These are phyloP conservation scores for Limonium bicolor DNA, from an alignment of 148 eudicot genomes.

Conservation along the genomic window DNA sequence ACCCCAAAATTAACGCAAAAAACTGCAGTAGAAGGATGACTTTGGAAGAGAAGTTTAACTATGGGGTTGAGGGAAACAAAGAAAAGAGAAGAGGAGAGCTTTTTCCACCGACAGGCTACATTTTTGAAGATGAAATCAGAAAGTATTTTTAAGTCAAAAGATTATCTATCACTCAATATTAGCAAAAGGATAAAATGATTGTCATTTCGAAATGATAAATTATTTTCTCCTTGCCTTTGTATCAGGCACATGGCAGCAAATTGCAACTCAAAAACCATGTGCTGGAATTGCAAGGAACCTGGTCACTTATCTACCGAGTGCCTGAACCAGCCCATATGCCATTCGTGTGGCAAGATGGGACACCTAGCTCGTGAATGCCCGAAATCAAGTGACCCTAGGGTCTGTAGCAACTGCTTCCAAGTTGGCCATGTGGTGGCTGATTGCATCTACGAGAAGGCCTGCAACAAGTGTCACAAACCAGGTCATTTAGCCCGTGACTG, in stretches of 20 bases:
- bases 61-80: too few relatives aligned
- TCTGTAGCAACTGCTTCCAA: slow-evolving; percentile 29
- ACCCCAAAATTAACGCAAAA: too few relatives aligned
- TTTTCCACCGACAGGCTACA: too few relatives aligned
- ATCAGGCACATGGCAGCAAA: slow-evolving; percentile 33
- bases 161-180: too few relatives aligned
- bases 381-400: slow-evolving; percentile 23
- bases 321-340: slow-evolving; percentile 26
- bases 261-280: slow-evolving; percentile 29
- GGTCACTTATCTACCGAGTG: slow-evolving; percentile 31
- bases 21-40: too few relatives aligned
- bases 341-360: slow-evolving; percentile 30
- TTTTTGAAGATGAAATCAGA: too few relatives aligned
- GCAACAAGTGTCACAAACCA: slow-evolving; percentile 30
- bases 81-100: too few relatives aligned
- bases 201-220: too few relatives aligned
- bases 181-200: too few relatives aligned
- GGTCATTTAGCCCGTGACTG: slow-evolving; percentile 35
- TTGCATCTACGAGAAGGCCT: slow-evolving; percentile 28
- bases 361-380: slow-evolving; percentile 32
- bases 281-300: slow-evolving; percentile 36
- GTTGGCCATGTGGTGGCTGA: slow-evolving; percentile 19
- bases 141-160: too few relatives aligned
- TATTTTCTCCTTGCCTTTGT: background rate
- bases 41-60: too few relatives aligned